Conservation (phyloP, 140 eudicot species). For the Flaveria floridana region DNA sequence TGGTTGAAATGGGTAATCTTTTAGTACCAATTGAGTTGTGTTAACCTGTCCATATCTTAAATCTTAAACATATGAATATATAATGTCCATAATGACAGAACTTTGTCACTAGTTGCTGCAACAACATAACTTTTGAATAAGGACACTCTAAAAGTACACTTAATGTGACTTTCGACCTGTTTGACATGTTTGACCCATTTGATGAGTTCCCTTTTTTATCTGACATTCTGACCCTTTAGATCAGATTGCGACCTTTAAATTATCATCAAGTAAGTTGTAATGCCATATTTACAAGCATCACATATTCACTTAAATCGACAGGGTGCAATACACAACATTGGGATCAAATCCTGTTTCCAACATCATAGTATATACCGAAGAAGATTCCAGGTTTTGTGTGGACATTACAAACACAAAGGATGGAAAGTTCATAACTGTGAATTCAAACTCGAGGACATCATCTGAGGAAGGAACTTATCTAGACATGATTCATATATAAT, state of each 20-base stretch:
- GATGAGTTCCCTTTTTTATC: not conserved
- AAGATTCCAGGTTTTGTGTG: slow-evolving; percentile 72
- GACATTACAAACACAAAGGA: slow-evolving; percentile 93
- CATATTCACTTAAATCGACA: slow-evolving; percentile 29
- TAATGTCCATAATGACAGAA: too few species aligned
- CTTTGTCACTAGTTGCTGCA: too few species aligned
- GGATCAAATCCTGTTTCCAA: slow-evolving; percentile 51
- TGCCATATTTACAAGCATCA: slow-evolving; percentile 22
- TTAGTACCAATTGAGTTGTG: not conserved
- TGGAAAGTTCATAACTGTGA: slow-evolving; percentile 81
- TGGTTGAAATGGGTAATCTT: not conserved
- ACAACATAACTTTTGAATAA: not conserved
- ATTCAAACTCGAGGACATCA: slow-evolving; percentile 92
- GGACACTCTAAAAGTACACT: not conserved
- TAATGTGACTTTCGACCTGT: not conserved
- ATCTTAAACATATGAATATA: too few species aligned
- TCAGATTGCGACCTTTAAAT: not conserved
- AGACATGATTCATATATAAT: slow-evolving; percentile 15
- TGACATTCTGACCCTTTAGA: not conserved
- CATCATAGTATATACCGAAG: slow-evolving; percentile 49
- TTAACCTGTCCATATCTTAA: not conserved
- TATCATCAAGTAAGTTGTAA: not conserved
- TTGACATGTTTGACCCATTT: too few species aligned
- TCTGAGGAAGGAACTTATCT: slow-evolving; percentile 78
- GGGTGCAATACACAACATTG: slow-evolving; percentile 65